Conservation (phyloP, 202 grass and related monocot genomes). For the Setaria viridis region DNA sequence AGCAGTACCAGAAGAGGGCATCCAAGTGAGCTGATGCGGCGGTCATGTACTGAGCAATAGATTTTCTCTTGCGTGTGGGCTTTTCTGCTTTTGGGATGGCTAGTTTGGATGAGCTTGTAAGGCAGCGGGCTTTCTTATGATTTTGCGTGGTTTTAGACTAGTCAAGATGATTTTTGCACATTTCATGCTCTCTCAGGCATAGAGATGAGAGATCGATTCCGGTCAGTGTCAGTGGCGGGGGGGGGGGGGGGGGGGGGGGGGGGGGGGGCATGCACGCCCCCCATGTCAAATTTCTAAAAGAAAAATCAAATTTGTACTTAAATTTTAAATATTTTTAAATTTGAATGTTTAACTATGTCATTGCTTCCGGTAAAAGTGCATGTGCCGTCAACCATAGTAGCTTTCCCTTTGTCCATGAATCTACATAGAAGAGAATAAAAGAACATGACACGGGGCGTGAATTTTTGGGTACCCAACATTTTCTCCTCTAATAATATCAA, state of each 20-base stretch:
- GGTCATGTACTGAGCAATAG: background rate
- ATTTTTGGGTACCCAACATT: too few relatives aligned
- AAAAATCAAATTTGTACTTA: too few relatives aligned
- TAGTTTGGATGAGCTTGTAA: background rate
- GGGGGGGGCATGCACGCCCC: too few relatives aligned
- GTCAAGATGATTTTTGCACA: background rate
- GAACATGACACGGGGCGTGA: too few relatives aligned
- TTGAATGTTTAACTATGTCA: too few relatives aligned
- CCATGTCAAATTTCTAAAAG: too few relatives aligned
- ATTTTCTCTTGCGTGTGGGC: background rate
- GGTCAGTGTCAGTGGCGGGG: too few relatives aligned
- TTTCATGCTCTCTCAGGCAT: background rate
- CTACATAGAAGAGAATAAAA: background rate
- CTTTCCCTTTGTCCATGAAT: too few relatives aligned
- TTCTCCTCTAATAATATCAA: too few relatives aligned
- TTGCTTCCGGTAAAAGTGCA: background rate
- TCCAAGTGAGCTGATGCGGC: conserved; percentile 27
- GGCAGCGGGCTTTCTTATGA: background rate
- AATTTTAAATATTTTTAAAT: too few relatives aligned
- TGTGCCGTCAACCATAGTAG: too few relatives aligned
- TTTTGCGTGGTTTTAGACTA: background rate
- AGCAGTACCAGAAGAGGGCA: conserved; percentile 59
- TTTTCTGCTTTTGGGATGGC: background rate
- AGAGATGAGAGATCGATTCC: background rate
- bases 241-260: too few relatives aligned